A percentile compares a stretch with the other conserved stretches of the same genome.
Evolutionary conservation across 2,329 filamentous ascomycete species (phyloP).

Genomic region (Fusarium nygamai): DNA sequence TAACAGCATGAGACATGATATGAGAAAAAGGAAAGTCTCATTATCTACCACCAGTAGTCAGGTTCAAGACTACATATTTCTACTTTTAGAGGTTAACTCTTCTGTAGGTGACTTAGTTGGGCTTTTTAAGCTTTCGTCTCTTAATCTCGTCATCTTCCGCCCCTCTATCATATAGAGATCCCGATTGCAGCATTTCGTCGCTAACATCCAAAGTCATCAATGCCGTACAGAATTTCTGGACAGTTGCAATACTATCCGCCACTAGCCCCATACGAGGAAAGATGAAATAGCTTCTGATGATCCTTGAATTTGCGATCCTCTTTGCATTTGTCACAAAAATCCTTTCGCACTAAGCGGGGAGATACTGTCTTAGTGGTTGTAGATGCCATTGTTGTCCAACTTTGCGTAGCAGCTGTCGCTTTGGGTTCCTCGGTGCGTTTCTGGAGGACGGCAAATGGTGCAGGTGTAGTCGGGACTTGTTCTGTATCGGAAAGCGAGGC

Average conservation of each 20-base stretch:
- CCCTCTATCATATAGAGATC: neutral
- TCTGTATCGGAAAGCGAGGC: neutral
- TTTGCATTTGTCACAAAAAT: neutral
- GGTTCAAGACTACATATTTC: too few species aligned
- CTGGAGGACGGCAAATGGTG: neutral
- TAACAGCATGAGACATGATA: accelerated
- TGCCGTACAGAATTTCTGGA: accelerated
- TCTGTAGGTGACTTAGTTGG: neutral
- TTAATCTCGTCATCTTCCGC: neutral
- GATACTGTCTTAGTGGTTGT: too few species aligned
- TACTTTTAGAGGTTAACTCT: neutral
- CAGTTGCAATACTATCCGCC: too few species aligned
- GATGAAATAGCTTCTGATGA: neutral
- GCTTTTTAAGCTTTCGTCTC: too few species aligned
- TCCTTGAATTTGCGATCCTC: neutral
- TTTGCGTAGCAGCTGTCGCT: neutral
- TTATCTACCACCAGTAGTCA: neutral
- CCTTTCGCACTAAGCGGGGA: neutral
- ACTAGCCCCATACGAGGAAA: too few species aligned
- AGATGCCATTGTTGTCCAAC: neutral
- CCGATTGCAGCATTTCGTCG: neutral
- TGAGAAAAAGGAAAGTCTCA: neutral
- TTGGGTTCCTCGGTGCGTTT: neutral
- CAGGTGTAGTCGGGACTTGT: neutral
- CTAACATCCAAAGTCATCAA: neutral